These are phyloP conservation scores for Epichloe hybrida DNA, from an alignment of 2,329 filamentous ascomycete species.

Conservation along the genomic window DNA sequence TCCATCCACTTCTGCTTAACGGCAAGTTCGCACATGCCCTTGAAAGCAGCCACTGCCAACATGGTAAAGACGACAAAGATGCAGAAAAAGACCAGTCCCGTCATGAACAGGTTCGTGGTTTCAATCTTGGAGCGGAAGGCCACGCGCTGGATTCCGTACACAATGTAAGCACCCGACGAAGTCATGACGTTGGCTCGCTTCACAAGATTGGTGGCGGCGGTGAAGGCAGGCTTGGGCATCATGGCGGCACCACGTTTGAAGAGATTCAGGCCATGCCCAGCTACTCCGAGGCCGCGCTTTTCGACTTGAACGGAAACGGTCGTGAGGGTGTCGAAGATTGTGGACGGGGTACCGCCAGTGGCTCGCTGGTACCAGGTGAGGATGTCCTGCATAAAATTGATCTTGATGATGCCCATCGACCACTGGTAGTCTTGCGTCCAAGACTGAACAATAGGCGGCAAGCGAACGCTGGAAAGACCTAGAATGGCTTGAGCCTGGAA, in stretches of 20 bases:
- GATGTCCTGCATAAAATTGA: constrained; percentile 77
- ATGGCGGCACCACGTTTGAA: constrained; percentile 42
- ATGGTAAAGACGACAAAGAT: constrained; percentile 67
- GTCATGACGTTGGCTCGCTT: constrained; percentile 43
- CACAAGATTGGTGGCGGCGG: constrained; percentile 25
- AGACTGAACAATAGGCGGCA: constrained; percentile 77
- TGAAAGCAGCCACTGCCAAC: constrained; percentile 63
- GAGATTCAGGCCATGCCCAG: constrained; percentile 27
- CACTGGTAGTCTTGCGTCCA: constrained; percentile 98
- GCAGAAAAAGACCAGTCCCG: constrained; percentile 78
- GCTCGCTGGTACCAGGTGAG: constrained; percentile 93
- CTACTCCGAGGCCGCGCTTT: constrained; percentile 37
- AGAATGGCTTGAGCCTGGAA: constrained; percentile 91
- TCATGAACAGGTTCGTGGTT: constrained; percentile 85
- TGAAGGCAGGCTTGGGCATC: constrained; percentile 28
- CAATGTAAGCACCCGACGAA: constrained; percentile 41
- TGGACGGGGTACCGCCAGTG: constrained; percentile 75
- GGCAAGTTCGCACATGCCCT: constrained; percentile 63
- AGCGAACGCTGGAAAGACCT: constrained; percentile 65
- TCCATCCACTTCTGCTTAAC: constrained; percentile 68
- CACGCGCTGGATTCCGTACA: constrained; percentile 78
- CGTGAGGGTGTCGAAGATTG: constrained; percentile 59
- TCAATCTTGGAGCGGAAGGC: constrained; percentile 68
- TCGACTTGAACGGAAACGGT: constrained; percentile 74
- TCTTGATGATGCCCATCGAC: constrained; percentile 89